Evolutionary conservation across 805 yeast species (phyloP), one percentile per base, ranked within the genome.

Genomic region (Lachancea cidri): DNA sequence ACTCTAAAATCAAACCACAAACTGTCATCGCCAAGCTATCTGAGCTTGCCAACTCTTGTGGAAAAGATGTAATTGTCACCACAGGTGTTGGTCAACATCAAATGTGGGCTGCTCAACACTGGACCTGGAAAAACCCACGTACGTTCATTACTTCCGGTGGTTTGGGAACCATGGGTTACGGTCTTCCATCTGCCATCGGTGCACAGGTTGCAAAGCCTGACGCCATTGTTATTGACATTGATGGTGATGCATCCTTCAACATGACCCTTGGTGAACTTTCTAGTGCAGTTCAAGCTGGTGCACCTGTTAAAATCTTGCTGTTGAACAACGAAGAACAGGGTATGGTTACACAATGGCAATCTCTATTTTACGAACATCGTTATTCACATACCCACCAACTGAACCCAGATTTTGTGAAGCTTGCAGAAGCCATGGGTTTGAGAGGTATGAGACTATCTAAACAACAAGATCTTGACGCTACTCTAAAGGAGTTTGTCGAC

Each of bases 11-110:
- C 54, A 89, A 88, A 64, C 98, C 98, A 35, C 98, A 93, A 72
- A 86, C 97, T 33, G 80, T 91, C 38, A 79, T 93, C 49, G 65
- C 73, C 34, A 91, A 86, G 66, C 74, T 93, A 42, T 78, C 93
- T 2, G 74, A 78, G 47, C 81, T 88, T 53, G 81, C 88, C 24
- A 65, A 69, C 37, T 64, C 65, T 54, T 41, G 54, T 17, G 58
- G 55, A n/a, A 85, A 78, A 58, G 89, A 85, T 54, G 88, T 86
- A 44, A 78, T 89, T 55, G 83, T 91, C 54, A 84, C 98, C 40
- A 93, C 98, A 29, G 98, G 98, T 74, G 98, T 93, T 39, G 98
- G 98, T 46, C 98, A 93, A 74, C 98, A 91, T 75, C 98, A 91
- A 73, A 91, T 91, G 98, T 91, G 98, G 98, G 94, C 98, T 29